phyloP scores from a whole-genome alignment of 768 basidiomycete species.

The Tubosaeta sp. region DNA sequence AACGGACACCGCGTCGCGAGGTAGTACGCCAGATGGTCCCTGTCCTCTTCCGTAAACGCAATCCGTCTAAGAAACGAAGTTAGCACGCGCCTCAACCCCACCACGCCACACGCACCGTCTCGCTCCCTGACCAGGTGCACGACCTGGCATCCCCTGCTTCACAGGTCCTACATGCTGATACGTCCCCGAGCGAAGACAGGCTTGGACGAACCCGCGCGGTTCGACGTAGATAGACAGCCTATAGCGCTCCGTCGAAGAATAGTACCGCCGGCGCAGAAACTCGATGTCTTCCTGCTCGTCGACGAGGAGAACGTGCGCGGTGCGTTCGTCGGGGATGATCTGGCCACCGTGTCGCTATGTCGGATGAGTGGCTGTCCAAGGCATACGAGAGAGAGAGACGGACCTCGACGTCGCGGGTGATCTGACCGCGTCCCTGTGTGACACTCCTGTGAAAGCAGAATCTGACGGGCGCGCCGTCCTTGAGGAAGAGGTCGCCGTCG shows the following conservation, averaged over 20 bases:
- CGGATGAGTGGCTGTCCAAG: background rate
- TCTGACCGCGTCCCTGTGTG: slow-evolving; percentile 16
- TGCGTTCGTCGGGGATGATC: slow-evolving; percentile 13
- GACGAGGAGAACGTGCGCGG: slow-evolving; percentile 25
- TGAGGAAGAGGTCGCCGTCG: slow-evolving; percentile 17
- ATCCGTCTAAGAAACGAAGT: slow-evolving; percentile 16
- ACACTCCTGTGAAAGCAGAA: slow-evolving; percentile 29
- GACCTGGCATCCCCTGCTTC: slow-evolving; percentile 24
- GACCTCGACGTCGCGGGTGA: slow-evolving; percentile 22
- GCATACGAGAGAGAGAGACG: background rate
- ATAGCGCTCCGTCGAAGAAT: slow-evolving; percentile 16
- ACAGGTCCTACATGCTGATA: slow-evolving; percentile 12
- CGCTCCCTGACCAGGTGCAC: background rate
- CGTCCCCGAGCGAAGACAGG: slow-evolving; percentile 11
- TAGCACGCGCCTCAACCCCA: no score
- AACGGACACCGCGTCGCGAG: slow-evolving; percentile 45
- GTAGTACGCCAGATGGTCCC: slow-evolving; percentile 41
- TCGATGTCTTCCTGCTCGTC: slow-evolving; percentile 27
- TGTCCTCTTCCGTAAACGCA: slow-evolving; percentile 39
- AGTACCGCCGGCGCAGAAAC: slow-evolving; percentile 23
- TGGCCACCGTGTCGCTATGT: slow-evolving; percentile 20
- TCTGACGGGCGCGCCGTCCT: slow-evolving; percentile 19
- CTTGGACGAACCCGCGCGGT: slow-evolving; percentile 21
- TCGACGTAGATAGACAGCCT: slow-evolving; percentile 22
- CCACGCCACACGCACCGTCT: slow-evolving; percentile 8